A percentile compares a stretch with the other conserved stretches of the same genome.
Evolutionary conservation across 306 rosid species (phyloP).

Genomic region (Urtica urens): DNA sequence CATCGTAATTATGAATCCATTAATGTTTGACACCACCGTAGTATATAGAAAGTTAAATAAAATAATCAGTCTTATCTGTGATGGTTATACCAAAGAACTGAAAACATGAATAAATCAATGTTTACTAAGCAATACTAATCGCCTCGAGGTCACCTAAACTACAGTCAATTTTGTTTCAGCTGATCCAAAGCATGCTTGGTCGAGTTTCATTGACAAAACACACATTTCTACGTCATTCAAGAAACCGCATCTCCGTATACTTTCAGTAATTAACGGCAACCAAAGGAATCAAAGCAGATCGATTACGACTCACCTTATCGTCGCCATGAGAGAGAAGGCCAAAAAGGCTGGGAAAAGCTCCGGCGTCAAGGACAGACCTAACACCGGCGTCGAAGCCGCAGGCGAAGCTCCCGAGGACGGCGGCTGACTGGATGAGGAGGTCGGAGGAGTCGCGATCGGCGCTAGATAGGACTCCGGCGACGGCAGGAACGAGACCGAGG

Average conservation of each 20-base stretch:
- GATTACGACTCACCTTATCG: slow-evolving; percentile 49
- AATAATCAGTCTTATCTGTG: no score
- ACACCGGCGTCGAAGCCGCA: slow-evolving; percentile 91
- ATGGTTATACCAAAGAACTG: no score
- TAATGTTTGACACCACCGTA: no score
- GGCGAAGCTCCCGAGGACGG: slow-evolving; percentile 80
- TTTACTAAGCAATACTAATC: no score
- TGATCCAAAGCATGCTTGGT: not conserved
- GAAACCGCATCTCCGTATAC: slow-evolving; percentile 1
- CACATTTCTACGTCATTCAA: slow-evolving; percentile 6
- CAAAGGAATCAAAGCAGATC: slow-evolving; percentile 5
- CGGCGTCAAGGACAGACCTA: slow-evolving; percentile 70
- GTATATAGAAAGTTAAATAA: no score
- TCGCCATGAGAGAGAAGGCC: slow-evolving; percentile 49
- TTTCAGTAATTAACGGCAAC: slow-evolving; percentile 8
- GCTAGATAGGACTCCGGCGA: slow-evolving; percentile 40
- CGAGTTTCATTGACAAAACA: not conserved
- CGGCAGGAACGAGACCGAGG: slow-evolving; percentile 69
- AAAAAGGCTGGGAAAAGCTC: slow-evolving; percentile 50
- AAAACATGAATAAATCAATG: no score
- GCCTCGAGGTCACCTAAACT: no score
- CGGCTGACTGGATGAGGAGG: slow-evolving; percentile 81
- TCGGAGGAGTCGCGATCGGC: slow-evolving; percentile 23
- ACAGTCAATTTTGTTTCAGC: no score
- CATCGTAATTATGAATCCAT: no score